These are phyloP conservation scores for Debaryomyces hansenii DNA, from an alignment of 805 yeast species.

Conservation along the genomic window DNA sequence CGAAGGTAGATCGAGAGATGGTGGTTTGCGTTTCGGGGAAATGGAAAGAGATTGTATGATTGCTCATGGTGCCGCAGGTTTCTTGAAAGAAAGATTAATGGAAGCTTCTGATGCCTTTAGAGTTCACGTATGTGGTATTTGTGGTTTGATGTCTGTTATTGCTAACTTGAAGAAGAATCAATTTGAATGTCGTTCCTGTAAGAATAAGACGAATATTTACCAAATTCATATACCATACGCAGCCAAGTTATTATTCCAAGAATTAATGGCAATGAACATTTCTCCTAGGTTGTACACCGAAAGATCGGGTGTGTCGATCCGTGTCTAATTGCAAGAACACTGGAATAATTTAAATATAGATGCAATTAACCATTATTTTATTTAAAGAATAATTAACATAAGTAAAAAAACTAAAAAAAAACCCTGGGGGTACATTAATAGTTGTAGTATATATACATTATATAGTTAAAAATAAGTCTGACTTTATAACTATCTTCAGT, in stretches of 20 bases:
- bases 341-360: slow-evolving; percentile 2
- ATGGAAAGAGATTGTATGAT: slow-evolving; percentile 99
- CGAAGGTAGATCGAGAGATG: slow-evolving; percentile 98
- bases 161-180: slow-evolving; percentile 97
- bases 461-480: not conserved
- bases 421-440: slow-evolving; percentile 17
- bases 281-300: slow-evolving; percentile 97
- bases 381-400: not conserved
- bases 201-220: slow-evolving; percentile 96
- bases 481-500: not conserved
- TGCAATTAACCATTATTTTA: no score
- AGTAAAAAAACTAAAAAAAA: not conserved
- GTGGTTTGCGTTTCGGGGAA: slow-evolving; percentile 98
- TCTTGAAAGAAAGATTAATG: slow-evolving; percentile 96
- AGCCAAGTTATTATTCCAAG: slow-evolving; percentile 96
- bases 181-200: slow-evolving; percentile 97
- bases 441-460: slow-evolving; percentile 8
- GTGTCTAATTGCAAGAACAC: slow-evolving; percentile 20
- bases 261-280: slow-evolving; percentile 98
- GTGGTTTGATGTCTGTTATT: slow-evolving; percentile 97
- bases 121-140: slow-evolving; percentile 96
- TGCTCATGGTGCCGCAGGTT: slow-evolving; percentile 99
- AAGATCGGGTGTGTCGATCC: slow-evolving; percentile 59
- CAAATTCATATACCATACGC: slow-evolving; percentile 99
- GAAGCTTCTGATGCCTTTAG: slow-evolving; percentile 99